Evolutionary conservation across 768 basidiomycete genomes (phyloP), one percentile per base, ranked within the genome.

Genomic region (Mycena kentingensis): DNA sequence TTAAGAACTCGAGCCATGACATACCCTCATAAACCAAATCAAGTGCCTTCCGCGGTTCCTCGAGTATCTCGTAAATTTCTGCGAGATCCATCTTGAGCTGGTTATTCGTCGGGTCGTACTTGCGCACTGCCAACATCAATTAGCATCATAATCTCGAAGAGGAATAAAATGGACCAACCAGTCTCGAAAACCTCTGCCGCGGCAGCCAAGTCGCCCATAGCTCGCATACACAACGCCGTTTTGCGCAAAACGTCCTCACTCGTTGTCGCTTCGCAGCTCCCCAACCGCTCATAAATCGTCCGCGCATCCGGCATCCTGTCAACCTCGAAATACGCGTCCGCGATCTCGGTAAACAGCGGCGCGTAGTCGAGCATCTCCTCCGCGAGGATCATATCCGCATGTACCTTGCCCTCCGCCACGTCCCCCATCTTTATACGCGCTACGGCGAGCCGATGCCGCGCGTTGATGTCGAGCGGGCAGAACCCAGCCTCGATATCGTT

Each of bases 11-110:
- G 47, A 22, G 21, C 21, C 34, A 16, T 28, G 24, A 18, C 25
- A 4, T 56, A 91, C 94, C 92, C 81, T 93, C 81, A 46, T 87
- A 86, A 13, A 95, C 88, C 0, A 97, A 71, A 6, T 89, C 85
- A 0, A 97, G 76, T 0, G 96, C 96, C 63, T 87, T 87, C 15
- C 84, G 75, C 1, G 88, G 84, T 57, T 93, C 83, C 37, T 88
- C 84, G 58, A 87, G 70, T 11, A 90, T 84, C 67, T 99, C 96
- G 58, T 93, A 91, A 13, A 94, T 82, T 57, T 90, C 90, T 0
- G 95, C 96, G 0, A 98, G 78, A 56, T 90, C 88, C 80, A 95
- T 85, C 67, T 93, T 93, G 24, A 86, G 87, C 25, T 94, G 90
- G 61, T 84, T 82, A 59, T 91, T 81, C 0, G 78, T 77, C 0